Evolutionary conservation across 2,329 filamentous ascomycete species (phyloP).

Genomic region (Fusarium oxysporum): DNA sequence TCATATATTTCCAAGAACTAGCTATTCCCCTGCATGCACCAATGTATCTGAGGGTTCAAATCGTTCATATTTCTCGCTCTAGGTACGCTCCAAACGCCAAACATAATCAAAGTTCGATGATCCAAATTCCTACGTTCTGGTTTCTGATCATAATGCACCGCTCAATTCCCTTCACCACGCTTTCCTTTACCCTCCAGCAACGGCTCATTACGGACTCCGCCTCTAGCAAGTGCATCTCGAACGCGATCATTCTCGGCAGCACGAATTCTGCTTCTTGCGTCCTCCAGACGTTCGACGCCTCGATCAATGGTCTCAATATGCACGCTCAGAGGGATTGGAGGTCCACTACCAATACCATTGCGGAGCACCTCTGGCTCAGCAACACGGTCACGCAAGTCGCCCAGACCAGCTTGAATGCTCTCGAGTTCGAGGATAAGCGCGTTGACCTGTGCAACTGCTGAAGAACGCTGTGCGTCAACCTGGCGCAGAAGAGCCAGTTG

Average conservation of each 20-base stretch:
- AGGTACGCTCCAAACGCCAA: constrained; percentile 18
- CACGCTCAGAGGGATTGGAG: constrained; percentile 71
- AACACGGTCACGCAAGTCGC: constrained; percentile 78
- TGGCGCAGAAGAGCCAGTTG: constrained; percentile 73
- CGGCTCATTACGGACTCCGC: constrained; percentile 53
- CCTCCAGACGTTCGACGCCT: constrained; percentile 78
- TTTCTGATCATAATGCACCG: neutral
- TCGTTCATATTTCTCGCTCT: neutral
- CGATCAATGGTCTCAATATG: constrained; percentile 81
- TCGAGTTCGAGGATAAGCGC: constrained; percentile 78
- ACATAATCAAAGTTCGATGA: constrained; percentile 1
- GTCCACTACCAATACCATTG: constrained; percentile 49
- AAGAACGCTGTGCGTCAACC: constrained; percentile 73
- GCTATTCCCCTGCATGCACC: neutral
- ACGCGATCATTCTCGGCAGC: constrained; percentile 70
- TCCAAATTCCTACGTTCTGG: neutral
- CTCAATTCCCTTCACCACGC: neutral
- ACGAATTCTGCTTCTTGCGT: constrained; percentile 69
- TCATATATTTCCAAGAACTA: neutral
- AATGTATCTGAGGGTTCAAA: neutral
- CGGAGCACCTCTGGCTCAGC: constrained; percentile 72
- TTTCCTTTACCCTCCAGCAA: constrained; percentile 54
- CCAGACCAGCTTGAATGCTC: constrained; percentile 76
- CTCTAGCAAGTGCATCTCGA: constrained; percentile 62
- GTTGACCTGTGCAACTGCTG: constrained; percentile 75